Conservation (phyloP, 768 basidiomycete species). For the Trametes cubensis region DNA sequence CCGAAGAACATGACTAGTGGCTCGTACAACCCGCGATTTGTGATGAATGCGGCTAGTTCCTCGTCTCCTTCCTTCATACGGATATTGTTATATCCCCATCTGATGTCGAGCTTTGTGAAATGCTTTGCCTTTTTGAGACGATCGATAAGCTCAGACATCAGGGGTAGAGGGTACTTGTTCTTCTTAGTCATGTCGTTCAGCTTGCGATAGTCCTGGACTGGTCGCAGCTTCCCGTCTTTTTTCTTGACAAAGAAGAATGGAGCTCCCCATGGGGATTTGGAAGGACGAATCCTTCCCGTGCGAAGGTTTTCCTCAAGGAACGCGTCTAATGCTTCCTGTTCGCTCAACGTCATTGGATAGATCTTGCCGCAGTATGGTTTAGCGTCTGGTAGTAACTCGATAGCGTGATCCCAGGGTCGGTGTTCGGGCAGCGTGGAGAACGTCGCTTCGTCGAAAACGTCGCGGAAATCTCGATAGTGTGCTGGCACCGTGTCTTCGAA, state of each 20-base stretch:
- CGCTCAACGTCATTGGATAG: slow-evolving; percentile 21
- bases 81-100: slow-evolving; percentile 37
- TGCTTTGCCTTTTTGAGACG: slow-evolving; percentile 23
- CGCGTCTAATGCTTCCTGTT: slow-evolving; percentile 19
- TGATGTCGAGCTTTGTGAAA: slow-evolving; percentile 35
- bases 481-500: slow-evolving; percentile 11
- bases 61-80: slow-evolving; percentile 45
- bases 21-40: slow-evolving; percentile 42
- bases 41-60: slow-evolving; percentile 46
- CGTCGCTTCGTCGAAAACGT: slow-evolving; percentile 31
- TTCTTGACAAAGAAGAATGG: slow-evolving; percentile 37
- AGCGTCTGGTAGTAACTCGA: slow-evolving; percentile 34
- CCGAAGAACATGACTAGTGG: slow-evolving; percentile 44
- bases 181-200: slow-evolving; percentile 39
- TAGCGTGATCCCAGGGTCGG: slow-evolving; percentile 39
- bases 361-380: slow-evolving; percentile 24
- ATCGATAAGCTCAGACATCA: slow-evolving; percentile 33
- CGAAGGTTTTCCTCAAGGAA: slow-evolving; percentile 28
- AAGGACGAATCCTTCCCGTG: slow-evolving; percentile 25
- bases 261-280: slow-evolving; percentile 24
- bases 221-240: slow-evolving; percentile 30
- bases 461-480: slow-evolving; percentile 31
- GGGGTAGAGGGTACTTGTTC: slow-evolving; percentile 39
- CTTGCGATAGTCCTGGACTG: slow-evolving; percentile 31
- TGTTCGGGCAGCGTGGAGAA: slow-evolving; percentile 36